Base-by-base conservation (phyloP, 2,329 filamentous ascomycete genomes). In the Aspergillus sp. region DNA sequence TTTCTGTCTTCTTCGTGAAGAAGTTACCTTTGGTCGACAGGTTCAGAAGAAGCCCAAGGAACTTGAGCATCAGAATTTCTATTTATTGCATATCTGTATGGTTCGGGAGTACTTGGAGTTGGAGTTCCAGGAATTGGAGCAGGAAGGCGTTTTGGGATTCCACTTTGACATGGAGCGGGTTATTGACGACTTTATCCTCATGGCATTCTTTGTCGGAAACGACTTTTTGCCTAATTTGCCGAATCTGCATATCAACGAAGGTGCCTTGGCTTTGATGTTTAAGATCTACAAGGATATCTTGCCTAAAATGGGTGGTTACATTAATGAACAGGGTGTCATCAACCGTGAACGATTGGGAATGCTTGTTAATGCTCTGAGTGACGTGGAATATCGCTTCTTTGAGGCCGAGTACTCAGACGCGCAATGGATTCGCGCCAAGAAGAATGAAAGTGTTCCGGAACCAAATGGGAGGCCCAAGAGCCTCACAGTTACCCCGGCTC, bases 151-250 rank as follows among this genome's bases (percentile, higher is more conserved):
- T 58, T 75, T 95, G 58, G 77, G 74, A 37, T 90, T 96, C 60
- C 75, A 82, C 43, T 98, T 94, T 64, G 87, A 98, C 64, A 85
- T 98, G 78, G 93, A 98, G 74, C 83, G 86, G 54, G 83, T 98
- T 63, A 97, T 98, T 72, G 93, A 98, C 67, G 93, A 98, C 75
- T 98, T 98, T 70, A 97, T 98, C 65, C 81, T 98, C 52, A 96
- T 98, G 90, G 91, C 90, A 43, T 98, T 98, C 74, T 98, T 98
- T 69, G 89, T 98, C 61, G 93, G 93, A 65, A 98, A 98, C 70
- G 93, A 98, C 79, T 98, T 98, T 74, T 79, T 98, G 68, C 93
- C 93, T 3, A 96, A 98, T 70, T 77, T 98, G 49, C 94, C 94
- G 4, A 88, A 94, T 63, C 73, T 98, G 55, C 93, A 98, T 70